These are phyloP conservation scores for Berberis thunbergii DNA, from an alignment of 164 flowering plant genomes.

Conservation along the genomic window DNA sequence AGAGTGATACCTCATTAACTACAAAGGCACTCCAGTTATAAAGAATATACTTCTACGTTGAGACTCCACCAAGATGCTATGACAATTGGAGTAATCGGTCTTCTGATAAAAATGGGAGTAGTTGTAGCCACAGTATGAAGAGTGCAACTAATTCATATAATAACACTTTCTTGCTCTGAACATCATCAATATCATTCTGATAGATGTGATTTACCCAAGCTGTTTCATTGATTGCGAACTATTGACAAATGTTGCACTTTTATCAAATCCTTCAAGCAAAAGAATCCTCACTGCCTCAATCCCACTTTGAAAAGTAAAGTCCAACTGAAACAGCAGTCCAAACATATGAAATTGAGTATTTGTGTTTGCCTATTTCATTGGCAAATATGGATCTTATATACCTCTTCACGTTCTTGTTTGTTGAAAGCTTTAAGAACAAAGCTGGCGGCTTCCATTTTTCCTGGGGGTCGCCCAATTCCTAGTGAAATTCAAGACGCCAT, in stretches of 20 bases:
- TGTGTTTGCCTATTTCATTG: too few species aligned
- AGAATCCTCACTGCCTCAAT: slow-evolving; percentile 75
- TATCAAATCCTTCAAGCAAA: slow-evolving; percentile 68
- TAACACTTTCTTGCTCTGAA: too few species aligned
- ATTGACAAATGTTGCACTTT: slow-evolving; percentile 80
- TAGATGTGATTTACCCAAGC: slow-evolving; percentile 12
- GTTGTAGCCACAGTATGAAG: too few species aligned
- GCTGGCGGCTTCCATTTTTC: slow-evolving; percentile 63
- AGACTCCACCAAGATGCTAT: too few species aligned
- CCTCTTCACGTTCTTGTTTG: slow-evolving; percentile 81
- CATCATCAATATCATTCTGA: too few species aligned
- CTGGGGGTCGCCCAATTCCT: slow-evolving; percentile 98
- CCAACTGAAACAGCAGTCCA: slow-evolving; percentile 41
- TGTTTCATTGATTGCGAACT: slow-evolving; percentile 50
- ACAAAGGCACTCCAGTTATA: too few species aligned
- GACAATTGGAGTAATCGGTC: too few species aligned
- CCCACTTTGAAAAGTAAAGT: slow-evolving; percentile 62
- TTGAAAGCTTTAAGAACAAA: slow-evolving; percentile 78
- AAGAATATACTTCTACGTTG: too few species aligned
- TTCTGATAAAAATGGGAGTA: too few species aligned
- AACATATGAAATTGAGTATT: not conserved
- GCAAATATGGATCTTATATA: slow-evolving; percentile 9
- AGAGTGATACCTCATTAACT: too few species aligned
- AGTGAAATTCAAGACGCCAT: not conserved
- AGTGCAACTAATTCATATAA: too few species aligned